These are phyloP conservation scores for Trichoderma sp. DNA, from an alignment of 2,329 filamentous ascomycete genomes.

Conservation along the genomic window DNA sequence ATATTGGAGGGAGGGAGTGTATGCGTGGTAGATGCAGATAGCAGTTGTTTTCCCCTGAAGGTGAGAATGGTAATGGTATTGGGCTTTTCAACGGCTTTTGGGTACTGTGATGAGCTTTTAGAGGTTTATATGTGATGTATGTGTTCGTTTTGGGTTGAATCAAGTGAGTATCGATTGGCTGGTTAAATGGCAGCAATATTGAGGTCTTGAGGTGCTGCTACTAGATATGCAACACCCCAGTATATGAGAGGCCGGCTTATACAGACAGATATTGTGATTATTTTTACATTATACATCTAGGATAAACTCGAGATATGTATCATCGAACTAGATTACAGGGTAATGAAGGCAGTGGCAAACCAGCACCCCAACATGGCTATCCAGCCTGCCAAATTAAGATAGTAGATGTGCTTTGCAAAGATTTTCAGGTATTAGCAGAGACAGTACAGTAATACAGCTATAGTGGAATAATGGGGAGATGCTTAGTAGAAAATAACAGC, in stretches of 20 bases:
- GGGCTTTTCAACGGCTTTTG: background rate
- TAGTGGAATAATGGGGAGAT: rapidly evolving
- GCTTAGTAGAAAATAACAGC: background rate
- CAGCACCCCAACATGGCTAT: background rate
- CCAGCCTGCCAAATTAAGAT: background rate
- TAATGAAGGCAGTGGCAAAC: background rate
- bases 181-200: rapidly evolving
- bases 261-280: background rate
- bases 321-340: background rate
- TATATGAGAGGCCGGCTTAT: background rate
- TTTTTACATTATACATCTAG: background rate
- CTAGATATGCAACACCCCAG: background rate
- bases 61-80: background rate
- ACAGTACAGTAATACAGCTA: background rate
- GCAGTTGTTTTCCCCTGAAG: background rate
- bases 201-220: background rate
- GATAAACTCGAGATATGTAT: background rate
- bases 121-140: background rate
- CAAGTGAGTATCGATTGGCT: background rate
- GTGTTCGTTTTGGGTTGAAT: background rate
- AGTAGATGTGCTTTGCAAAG: background rate
- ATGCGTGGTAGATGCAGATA: background rate
- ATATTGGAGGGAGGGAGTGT: background rate
- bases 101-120: background rate
- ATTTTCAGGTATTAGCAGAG: background rate